Evolutionary conservation across 495 filamentous ascomycete genomes (phyloP).

Genomic region (Annulohypoxylon nitens): DNA sequence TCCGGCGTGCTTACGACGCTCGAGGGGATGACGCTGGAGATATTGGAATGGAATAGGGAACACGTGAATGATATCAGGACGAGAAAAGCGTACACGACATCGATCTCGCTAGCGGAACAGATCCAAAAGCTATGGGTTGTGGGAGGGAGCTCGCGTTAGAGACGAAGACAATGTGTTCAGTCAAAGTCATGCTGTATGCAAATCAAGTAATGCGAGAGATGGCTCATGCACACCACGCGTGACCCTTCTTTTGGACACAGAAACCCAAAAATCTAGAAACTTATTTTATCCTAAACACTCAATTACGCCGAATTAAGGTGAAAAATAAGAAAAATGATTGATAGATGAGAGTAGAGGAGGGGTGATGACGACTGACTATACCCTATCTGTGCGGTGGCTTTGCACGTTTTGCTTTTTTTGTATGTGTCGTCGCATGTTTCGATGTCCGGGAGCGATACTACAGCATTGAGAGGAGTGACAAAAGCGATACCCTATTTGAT

Average conservation of each 20-base stretch:
- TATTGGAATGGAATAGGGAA: conserved; percentile 66
- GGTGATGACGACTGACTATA: conserved; percentile 12
- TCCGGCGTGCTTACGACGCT: conserved; percentile 63
- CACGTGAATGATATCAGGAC: conserved; percentile 46
- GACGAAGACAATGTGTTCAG: not conserved
- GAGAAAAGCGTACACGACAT: conserved; percentile 54
- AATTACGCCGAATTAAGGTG: conserved; percentile 16
- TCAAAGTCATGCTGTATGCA: not conserved
- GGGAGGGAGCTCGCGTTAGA: conserved; percentile 29
- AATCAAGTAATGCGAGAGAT: not conserved
- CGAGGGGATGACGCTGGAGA: conserved; percentile 66
- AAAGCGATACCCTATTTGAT: conserved; percentile 15
- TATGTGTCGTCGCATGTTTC: conserved; percentile 4
- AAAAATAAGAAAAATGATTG: not conserved
- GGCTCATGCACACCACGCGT: conserved; percentile 8
- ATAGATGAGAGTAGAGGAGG: not conserved
- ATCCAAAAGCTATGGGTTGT: conserved; percentile 50
- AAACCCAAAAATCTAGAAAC: not conserved
- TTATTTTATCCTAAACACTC: conserved; percentile 3
- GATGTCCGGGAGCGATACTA: conserved; percentile 1
- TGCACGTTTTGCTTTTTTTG: conserved; percentile 7
- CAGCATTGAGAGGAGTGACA: not conserved
- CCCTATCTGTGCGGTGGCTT: conserved; percentile 42
- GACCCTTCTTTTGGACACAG: not conserved
- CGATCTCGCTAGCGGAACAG: conserved; percentile 57